Conservation (phyloP, 2,329 filamentous ascomycete genomes). For the Exserohilum turcica region DNA sequence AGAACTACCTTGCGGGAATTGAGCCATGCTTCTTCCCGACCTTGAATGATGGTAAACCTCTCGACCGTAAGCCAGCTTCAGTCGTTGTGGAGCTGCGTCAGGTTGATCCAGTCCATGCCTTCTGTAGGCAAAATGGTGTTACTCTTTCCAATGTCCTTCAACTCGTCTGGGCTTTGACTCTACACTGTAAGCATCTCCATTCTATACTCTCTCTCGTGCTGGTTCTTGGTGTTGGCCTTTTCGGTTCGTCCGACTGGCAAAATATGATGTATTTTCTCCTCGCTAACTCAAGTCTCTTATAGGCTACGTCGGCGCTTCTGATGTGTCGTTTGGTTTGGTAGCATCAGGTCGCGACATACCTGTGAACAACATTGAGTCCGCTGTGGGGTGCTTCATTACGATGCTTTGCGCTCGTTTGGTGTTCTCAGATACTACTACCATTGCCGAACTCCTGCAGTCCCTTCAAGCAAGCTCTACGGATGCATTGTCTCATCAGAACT, state of each 20-base stretch:
- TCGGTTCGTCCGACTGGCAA: no score
- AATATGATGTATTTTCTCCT: no score
- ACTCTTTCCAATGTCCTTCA: conserved; percentile 59
- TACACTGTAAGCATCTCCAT: conserved; percentile 39
- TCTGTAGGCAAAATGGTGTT: conserved; percentile 50
- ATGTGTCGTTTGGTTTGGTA: conserved; percentile 61
- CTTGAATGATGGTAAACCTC: conserved; percentile 42
- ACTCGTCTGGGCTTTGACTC: conserved; percentile 58
- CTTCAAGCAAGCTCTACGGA: conserved; percentile 55
- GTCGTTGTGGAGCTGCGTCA: conserved; percentile 49
- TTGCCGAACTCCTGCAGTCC: conserved; percentile 50
- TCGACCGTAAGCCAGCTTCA: conserved; percentile 44
- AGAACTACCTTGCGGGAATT: conserved; percentile 49
- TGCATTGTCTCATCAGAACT: conserved; percentile 56
- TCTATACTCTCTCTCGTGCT: no score
- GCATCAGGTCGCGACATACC: conserved; percentile 60
- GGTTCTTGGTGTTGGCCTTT: not conserved
- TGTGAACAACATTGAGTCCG: conserved; percentile 54
- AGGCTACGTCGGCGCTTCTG: conserved; percentile 52
- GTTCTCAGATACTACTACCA: conserved; percentile 41
- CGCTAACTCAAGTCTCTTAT: not conserved
- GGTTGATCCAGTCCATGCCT: conserved; percentile 29
- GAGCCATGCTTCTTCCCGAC: conserved; percentile 56
- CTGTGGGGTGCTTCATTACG: conserved; percentile 61
- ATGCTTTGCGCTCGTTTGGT: conserved; percentile 59